These are phyloP conservation scores for Jimgerdemannia lactiflua DNA, from an alignment of 192 early-diverging fungal genomes.

Conservation along the genomic window DNA sequence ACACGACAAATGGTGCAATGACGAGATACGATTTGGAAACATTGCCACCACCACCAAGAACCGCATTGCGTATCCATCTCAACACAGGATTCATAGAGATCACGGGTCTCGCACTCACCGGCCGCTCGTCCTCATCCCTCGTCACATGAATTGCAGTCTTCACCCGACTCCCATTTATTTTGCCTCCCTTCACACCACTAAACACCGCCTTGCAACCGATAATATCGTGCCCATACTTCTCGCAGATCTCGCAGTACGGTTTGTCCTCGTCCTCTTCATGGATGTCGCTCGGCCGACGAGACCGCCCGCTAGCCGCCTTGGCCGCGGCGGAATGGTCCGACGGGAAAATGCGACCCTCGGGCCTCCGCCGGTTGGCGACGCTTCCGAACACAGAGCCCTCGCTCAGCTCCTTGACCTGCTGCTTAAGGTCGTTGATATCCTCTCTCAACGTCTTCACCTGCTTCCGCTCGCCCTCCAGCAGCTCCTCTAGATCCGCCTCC, in stretches of 20 bases:
- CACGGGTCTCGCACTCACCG: constrained; percentile 30
- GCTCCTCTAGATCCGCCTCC: constrained; percentile 66
- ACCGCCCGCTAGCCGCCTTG: not conserved
- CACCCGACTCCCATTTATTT: not conserved
- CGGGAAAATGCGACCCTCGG: not conserved
- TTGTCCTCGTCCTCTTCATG: constrained; percentile 28
- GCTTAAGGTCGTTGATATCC: constrained; percentile 51
- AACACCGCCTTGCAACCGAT: constrained; percentile 56
- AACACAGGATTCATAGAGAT: not conserved
- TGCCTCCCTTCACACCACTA: constrained; percentile 8
- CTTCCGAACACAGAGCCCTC: constrained; percentile 13
- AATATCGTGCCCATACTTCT: constrained; percentile 58
- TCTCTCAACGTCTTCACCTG: constrained; percentile 33
- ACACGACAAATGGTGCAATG: constrained; percentile 10
- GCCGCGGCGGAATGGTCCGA: not conserved
- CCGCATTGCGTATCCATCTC: not conserved
- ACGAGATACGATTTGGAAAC: not conserved
- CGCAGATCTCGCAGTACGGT: constrained; percentile 68
- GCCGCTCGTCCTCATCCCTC: constrained; percentile 28
- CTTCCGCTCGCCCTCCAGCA: constrained; percentile 44
- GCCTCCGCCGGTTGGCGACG: not conserved
- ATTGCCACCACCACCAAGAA: constrained; percentile 5
- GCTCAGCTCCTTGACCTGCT: constrained; percentile 42
- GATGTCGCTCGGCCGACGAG: constrained; percentile 1
- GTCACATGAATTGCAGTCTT: constrained; percentile 1